Base-by-base conservation (phyloP, 2,329 filamentous ascomycete genomes). In the Aspergillus fumigatus region DNA sequence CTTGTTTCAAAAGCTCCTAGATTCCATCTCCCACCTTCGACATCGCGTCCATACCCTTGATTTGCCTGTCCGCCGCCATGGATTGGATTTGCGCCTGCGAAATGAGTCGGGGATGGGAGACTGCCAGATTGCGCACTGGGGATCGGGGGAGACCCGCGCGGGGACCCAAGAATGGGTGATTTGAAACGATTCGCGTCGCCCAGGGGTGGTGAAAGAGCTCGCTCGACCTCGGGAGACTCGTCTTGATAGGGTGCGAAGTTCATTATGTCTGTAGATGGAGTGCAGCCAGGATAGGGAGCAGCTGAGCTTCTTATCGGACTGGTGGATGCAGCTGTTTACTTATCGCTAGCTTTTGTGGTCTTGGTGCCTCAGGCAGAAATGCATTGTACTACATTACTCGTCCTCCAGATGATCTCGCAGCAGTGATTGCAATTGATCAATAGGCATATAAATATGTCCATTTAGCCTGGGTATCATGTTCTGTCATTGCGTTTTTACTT, bases 171-270 rank as follows among this genome's bases (percentile, higher is more conserved):
- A 53, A 73, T 80, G 73, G 71, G 85, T 74, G 79, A 86, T 75
- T 72, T 88, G 63, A 70, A 60, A 56, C 77, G 72, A 51, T 70
- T 65, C 41, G 66, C 58, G 35, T 73, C 70, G 7, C 68, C 64
- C 78, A 84, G 77, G 10, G 86, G 82, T 52, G 92, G 90, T 21
- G 90, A 95, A 71, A 92, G 82, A 52, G 88, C 86, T 68, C 93
- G 90, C 64, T 86, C 85, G 66, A 88, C 83, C 78, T 97, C 92
- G 9, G 94, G 94, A 17, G 89, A 88, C 50, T 88, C 88, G 74
- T 93, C 93, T 79, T 97, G 94, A 77, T 97, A 99, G 40, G 94
- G 94, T 48, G 94, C 94, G 73, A 97, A 99, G 79, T 97, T 90
- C 89, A 94, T 94, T 55, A 66, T 78, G 59, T 61, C 32, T 45